phyloP scores from a whole-genome alignment of 2,329 filamentous ascomycete species.

The Fusarium oxysporum region DNA sequence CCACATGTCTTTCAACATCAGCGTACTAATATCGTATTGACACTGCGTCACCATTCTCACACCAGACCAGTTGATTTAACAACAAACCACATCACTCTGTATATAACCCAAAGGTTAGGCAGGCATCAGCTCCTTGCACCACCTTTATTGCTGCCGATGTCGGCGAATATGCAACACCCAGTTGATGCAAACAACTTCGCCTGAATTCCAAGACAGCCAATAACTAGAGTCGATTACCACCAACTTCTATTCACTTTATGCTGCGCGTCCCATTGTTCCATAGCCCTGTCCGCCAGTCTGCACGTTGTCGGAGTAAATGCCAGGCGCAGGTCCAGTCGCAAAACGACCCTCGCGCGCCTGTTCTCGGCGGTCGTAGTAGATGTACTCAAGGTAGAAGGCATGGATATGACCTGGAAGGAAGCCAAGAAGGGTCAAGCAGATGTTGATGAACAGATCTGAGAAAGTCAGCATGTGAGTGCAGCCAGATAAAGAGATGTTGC shows the following conservation, averaged over 20 bases:
- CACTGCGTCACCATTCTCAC: not conserved
- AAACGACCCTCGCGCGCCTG: conserved; percentile 68
- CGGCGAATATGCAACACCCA: not conserved
- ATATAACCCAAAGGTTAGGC: not conserved
- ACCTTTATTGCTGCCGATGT: not conserved
- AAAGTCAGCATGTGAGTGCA: conserved; percentile 3
- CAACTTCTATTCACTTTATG: conserved; percentile 6
- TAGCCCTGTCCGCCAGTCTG: conserved; percentile 78
- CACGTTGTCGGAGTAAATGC: conserved; percentile 79
- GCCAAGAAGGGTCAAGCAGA: conserved; percentile 74
- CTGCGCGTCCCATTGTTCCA: conserved; percentile 59
- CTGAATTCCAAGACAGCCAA: not conserved
- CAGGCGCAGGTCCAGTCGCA: conserved; percentile 68
- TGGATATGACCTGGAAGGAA: conserved; percentile 83
- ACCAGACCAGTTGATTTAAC: not conserved
- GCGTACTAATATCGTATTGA: not conserved
- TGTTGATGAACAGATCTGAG: conserved; percentile 72
- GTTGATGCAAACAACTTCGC: not conserved
- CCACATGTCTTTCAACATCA: not conserved
- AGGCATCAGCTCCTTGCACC: not conserved
- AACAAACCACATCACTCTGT: not conserved
- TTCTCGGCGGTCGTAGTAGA: conserved; percentile 82
- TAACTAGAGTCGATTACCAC: not conserved
- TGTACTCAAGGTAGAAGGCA: conserved; percentile 84
- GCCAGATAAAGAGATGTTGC: conserved; percentile 19